Evolutionary conservation across 306 rosid genomes (phyloP).

Genomic region (Argentina anserina): DNA sequence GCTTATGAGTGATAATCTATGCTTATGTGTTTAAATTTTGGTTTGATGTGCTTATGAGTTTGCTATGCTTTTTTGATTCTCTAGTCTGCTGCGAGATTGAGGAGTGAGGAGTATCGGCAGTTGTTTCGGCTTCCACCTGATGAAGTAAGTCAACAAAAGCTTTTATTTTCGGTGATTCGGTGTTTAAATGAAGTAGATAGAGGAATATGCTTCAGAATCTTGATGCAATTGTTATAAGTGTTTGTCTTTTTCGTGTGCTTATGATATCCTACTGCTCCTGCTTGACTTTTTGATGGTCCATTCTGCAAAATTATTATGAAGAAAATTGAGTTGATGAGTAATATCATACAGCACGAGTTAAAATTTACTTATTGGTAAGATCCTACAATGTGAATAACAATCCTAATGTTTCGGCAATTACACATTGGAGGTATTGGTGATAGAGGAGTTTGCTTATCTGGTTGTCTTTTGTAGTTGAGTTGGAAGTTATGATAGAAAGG

Average conservation of each 20-base stretch:
- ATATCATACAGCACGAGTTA: background rate
- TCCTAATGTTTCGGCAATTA: background rate
- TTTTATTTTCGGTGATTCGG: background rate
- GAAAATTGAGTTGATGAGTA: background rate
- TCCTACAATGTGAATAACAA: background rate
- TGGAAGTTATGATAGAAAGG: background rate
- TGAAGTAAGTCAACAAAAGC: constrained; percentile 56
- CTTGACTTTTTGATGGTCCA: background rate
- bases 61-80: constrained; percentile 14
- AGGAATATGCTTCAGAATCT: background rate
- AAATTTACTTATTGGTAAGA: background rate
- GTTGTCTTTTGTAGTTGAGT: background rate
- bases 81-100: constrained; percentile 47
- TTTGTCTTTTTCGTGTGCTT: background rate
- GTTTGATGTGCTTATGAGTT: background rate
- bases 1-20: background rate
- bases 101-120: constrained; percentile 93
- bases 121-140: constrained; percentile 86
- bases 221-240: background rate
- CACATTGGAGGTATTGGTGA: background rate
- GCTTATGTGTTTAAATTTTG: background rate
- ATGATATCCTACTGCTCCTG: background rate
- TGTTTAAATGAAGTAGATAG: background rate
- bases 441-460: background rate
- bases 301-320: background rate